Conservation (phyloP, 805 yeast genomes). For the Pichia rugopelliculosa region DNA sequence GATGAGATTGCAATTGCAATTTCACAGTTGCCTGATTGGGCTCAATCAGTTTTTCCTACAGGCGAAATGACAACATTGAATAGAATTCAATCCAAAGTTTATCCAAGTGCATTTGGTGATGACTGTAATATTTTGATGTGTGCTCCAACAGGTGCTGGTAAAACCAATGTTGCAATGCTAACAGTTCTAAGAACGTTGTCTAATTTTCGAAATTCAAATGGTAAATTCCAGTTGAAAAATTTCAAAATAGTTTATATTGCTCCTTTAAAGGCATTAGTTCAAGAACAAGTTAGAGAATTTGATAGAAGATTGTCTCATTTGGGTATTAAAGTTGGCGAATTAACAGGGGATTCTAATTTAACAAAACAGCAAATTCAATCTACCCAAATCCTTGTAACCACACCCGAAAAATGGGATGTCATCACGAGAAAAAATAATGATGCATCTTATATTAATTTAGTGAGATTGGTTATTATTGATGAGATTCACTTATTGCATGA, state of each 20-base stretch:
- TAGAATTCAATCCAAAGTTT: constrained; percentile 76
- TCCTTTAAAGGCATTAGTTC: constrained; percentile 90
- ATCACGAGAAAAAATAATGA: constrained; percentile 78
- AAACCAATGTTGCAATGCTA: constrained; percentile 92
- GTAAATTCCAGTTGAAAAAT: constrained; percentile 42
- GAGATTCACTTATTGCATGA: constrained; percentile 92
- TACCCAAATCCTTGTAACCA: constrained; percentile 81
- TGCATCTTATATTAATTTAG: constrained; percentile 53
- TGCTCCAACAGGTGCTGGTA: constrained; percentile 99
- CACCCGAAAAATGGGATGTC: constrained; percentile 98
- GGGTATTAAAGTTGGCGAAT: constrained; percentile 71
- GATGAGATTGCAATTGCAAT: constrained; percentile 47
- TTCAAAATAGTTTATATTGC: constrained; percentile 86
- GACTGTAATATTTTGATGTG: constrained; percentile 75
- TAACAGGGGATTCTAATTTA: constrained; percentile 83
- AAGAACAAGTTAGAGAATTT: constrained; percentile 88
- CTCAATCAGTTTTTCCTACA: constrained; percentile 64
- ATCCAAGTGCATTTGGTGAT: constrained; percentile 63
- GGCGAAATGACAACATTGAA: constrained; percentile 63
- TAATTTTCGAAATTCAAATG: constrained; percentile 39
- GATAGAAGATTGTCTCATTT: constrained; percentile 55
- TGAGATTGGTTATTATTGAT: constrained; percentile 72
- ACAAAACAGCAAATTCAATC: constrained; percentile 67
- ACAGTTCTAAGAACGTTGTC: constrained; percentile 59
- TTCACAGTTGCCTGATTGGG: constrained; percentile 71